Conservation (phyloP, 225 moss, liverwort and hornwort species). For the Polytrichum commune region DNA sequence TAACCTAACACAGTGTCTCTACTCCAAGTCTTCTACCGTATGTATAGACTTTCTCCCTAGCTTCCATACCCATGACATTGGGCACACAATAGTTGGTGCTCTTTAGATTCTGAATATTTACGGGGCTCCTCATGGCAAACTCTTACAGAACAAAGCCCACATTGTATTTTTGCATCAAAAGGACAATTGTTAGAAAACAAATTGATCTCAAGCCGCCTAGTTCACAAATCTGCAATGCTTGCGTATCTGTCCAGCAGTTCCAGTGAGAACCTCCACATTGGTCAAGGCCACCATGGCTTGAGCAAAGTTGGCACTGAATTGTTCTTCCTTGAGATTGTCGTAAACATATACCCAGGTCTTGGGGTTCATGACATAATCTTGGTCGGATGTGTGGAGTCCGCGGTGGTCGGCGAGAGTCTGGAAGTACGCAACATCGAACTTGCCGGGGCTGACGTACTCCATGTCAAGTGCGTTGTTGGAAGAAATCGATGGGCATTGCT, state of each 20-base stretch:
- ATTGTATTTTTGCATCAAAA: too few relatives aligned
- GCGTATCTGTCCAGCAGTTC: slow-evolving; percentile 28
- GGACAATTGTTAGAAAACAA: too few relatives aligned
- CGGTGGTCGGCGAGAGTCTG: neutral
- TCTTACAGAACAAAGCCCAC: too few relatives aligned
- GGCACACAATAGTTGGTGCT: too few relatives aligned
- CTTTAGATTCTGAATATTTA: too few relatives aligned
- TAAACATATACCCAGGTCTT: neutral
- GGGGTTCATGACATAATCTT: neutral
- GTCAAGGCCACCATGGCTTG: slow-evolving; percentile 25
- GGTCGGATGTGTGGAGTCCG: neutral
- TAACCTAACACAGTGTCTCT: too few relatives aligned
- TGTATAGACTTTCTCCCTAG: too few relatives aligned
- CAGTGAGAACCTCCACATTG: slow-evolving; percentile 16
- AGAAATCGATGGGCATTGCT: slow-evolving; percentile 6
- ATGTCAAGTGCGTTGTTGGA: neutral
- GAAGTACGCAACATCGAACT: slow-evolving; percentile 6
- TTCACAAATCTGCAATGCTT: slow-evolving; percentile 14
- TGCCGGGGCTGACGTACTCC: neutral
- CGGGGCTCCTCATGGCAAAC: too few relatives aligned
- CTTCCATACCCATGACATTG: too few relatives aligned
- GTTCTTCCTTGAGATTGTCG: neutral
- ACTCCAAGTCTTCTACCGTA: too few relatives aligned
- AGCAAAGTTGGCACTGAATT: neutral
- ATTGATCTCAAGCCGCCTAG: neutral